Percentiles rank a stretch among this genome's conserved stretches.
Conservation (phyloP, 83 land plant species). For the Picea engelmannii region DNA sequence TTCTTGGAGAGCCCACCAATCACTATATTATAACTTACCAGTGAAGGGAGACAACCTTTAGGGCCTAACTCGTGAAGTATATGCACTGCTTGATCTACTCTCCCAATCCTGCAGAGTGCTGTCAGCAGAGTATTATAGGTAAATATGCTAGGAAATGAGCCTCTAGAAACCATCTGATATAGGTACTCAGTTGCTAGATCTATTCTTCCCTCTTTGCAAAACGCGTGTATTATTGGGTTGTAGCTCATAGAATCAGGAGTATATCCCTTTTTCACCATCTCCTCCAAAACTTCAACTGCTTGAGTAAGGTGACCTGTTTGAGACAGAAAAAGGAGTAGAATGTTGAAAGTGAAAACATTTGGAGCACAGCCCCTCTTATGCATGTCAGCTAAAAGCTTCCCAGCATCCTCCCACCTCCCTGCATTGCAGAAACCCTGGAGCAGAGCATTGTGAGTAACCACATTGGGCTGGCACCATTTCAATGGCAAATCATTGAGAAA, state of each 20-base stretch:
- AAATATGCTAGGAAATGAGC: constrained; percentile 47
- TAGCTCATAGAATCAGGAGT: constrained; percentile 51
- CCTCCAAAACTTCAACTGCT: constrained; percentile 34
- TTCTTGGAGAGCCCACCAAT: constrained; percentile 53
- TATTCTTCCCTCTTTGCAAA: constrained; percentile 57
- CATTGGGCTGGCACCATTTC: constrained; percentile 33
- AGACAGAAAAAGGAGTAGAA: constrained; percentile 43
- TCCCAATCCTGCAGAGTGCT: constrained; percentile 63
- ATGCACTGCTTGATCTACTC: constrained; percentile 50
- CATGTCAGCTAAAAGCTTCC: constrained; percentile 4
- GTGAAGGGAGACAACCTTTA: constrained; percentile 40
- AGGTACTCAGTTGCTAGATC: constrained; percentile 32
- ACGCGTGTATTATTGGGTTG: constrained; percentile 52
- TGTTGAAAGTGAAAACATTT: neutral
- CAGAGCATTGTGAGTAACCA: constrained; percentile 52
- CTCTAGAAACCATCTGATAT: constrained; percentile 13
- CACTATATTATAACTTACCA: constrained; percentile 47
- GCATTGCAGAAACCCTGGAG: constrained; percentile 11
- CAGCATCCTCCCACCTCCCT: constrained; percentile 4
- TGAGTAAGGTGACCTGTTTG: constrained; percentile 34
- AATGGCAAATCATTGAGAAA: constrained; percentile 50
- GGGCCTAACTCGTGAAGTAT: constrained; percentile 42
- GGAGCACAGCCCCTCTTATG: neutral
- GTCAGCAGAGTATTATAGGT: constrained; percentile 57
- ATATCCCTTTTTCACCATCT: constrained; percentile 52